Base-by-base conservation (phyloP, 2,329 filamentous ascomycete genomes). In the Blumeriella jaapii region DNA sequence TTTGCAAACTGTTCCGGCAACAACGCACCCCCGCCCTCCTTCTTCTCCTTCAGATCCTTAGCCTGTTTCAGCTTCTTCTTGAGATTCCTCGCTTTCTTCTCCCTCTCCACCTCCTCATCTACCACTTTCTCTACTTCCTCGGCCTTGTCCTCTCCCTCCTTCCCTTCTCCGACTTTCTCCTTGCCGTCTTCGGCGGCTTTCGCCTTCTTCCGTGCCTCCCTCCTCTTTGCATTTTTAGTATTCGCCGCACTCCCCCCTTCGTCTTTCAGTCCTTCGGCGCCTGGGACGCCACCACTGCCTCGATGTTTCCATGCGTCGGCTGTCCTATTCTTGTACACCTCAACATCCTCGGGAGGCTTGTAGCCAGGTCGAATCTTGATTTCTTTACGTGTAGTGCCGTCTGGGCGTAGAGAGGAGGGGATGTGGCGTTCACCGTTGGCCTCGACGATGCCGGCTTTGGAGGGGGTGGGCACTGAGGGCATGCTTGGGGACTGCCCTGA, bases 21-120 rank as follows among this genome's bases (percentile, higher is more conserved):
- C 41, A 98, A 62, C 4, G 74, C 69, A 55, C 84, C 81, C 13
- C 91, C 91, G 37, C 76, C 78, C 15, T 93, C 83, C 59, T 93
- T 93, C 68, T 94, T 95, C 52, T 78, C 79, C 56, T 85, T 81
- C 35, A 98, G 67, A 2, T 96, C 91, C 49, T 78, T 81, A 3
- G 91, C 89, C 58, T 98, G 91, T 52, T 89, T 82, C 41, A 98
- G 65, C 61, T 96, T 98, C 68, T 98, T 98, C 57, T 80, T 82
- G 28, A 96, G 63, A 52, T 84, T 93, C 45, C 87, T 77, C 1
- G 82, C 89, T 59, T 94, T 93, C 67, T 94, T 98, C 56, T 94
- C 85, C 49, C 73, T 81, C 58, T 95, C 86, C 0, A 68, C 75
- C 45, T 86, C 81, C 0, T 73, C 68, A 49, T 91, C 80, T 0